Evolutionary conservation across 1,139 yeast species (phyloP).

Genomic region (Taphrina populina): DNA sequence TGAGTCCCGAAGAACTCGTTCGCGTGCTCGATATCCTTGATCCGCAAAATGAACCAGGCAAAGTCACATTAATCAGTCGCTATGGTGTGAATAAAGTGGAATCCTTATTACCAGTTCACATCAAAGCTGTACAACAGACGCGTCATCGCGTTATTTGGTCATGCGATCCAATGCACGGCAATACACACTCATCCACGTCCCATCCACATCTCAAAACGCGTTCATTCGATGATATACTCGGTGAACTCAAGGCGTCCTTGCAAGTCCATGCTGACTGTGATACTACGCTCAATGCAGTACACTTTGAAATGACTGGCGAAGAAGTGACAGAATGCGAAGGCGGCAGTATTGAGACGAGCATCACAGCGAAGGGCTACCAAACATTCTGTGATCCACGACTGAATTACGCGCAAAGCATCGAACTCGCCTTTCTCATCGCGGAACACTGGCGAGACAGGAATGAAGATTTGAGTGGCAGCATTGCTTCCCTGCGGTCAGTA

Average conservation of each 20-base stretch:
- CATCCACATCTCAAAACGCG: conserved; percentile 48
- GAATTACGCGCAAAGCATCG: conserved; percentile 47
- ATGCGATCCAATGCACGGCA: conserved; percentile 44
- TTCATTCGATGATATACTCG: conserved; percentile 49
- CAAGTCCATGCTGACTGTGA: conserved; percentile 46
- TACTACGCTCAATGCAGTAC: conserved; percentile 48
- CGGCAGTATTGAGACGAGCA: conserved; percentile 46
- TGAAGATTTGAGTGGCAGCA: not conserved
- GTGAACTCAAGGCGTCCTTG: conserved; percentile 47
- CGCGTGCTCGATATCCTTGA: conserved; percentile 48
- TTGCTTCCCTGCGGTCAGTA: too few relatives aligned
- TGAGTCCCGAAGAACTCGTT: conserved; percentile 47
- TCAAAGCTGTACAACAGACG: conserved; percentile 47
- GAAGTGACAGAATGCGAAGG: conserved; percentile 52
- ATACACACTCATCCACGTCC: conserved; percentile 48
- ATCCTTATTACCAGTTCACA: conserved; percentile 47
- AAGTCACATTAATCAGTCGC: conserved; percentile 50
- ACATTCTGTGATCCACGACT: conserved; percentile 52
- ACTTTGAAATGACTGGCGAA: conserved; percentile 51
- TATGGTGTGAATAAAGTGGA: conserved; percentile 48
- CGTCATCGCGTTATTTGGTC: conserved; percentile 48
- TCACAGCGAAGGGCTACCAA: conserved; percentile 50
- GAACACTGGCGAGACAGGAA: conserved; percentile 38
- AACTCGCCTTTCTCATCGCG: conserved; percentile 50
- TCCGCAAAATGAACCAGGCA: conserved; percentile 47